phyloP scores from a whole-genome alignment of 2,329 filamentous ascomycete species.

The Penicillium sp. region DNA sequence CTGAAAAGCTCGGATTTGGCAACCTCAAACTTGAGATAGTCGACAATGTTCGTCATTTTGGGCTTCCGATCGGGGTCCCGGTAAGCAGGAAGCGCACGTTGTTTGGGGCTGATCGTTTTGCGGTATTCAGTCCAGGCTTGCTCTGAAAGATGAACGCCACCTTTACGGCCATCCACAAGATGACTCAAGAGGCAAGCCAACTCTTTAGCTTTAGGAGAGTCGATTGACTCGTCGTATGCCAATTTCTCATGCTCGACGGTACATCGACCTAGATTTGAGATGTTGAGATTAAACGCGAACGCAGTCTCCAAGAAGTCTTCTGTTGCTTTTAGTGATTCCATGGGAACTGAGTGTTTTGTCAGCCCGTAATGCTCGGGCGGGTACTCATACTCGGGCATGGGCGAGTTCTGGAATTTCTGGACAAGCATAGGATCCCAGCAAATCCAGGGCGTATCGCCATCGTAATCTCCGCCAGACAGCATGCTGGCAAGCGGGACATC shows the following conservation, averaged over 20 bases:
- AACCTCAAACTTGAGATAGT: constrained; percentile 46
- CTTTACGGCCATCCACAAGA: constrained; percentile 48
- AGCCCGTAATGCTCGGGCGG: constrained; percentile 50
- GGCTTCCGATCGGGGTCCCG: constrained; percentile 26
- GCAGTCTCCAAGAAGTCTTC: constrained; percentile 44
- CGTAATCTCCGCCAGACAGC: constrained; percentile 64
- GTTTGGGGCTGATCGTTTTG: constrained; percentile 31
- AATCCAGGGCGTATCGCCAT: constrained; percentile 61
- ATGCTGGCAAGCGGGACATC: constrained; percentile 56
- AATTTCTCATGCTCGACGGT: constrained; percentile 53
- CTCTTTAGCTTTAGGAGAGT: constrained; percentile 34
- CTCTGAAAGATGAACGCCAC: constrained; percentile 43
- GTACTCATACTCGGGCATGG: constrained; percentile 40
- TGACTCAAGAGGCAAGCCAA: constrained; percentile 46
- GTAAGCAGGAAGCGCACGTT: constrained; percentile 40
- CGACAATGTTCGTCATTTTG: constrained; percentile 43
- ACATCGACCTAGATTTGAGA: constrained; percentile 53
- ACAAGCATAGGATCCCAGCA: constrained; percentile 60
- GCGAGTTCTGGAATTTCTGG: constrained; percentile 53
- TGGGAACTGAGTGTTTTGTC: constrained; percentile 41
- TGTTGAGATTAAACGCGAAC: constrained; percentile 49
- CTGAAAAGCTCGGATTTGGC: constrained; percentile 32
- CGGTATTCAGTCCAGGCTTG: constrained; percentile 41
- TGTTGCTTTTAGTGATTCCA: constrained; percentile 42
- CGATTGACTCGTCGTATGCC: constrained; percentile 53